Conservation (phyloP, 2,329 filamentous ascomycete genomes). For the Monilinia vaccinii-corymbosi region DNA sequence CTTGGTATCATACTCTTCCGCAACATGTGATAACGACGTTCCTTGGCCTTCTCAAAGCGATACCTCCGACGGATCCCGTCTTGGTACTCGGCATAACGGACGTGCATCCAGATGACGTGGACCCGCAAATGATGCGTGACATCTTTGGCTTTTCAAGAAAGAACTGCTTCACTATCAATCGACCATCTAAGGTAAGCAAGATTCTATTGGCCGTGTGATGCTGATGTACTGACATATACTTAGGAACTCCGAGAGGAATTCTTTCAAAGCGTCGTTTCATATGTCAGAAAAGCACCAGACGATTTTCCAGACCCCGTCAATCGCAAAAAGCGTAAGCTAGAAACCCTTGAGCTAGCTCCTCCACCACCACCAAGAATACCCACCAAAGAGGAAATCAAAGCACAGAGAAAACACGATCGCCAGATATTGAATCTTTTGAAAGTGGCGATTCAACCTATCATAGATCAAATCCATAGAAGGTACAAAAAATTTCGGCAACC, state of each 20-base stretch:
- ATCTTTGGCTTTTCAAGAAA: constrained; percentile 79
- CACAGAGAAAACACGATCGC: constrained; percentile 72
- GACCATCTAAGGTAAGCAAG: constrained; percentile 51
- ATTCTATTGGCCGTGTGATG: background rate
- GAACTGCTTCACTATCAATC: constrained; percentile 62
- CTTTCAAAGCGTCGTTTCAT: constrained; percentile 65
- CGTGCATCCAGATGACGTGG: constrained; percentile 50
- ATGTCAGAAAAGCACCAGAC: constrained; percentile 67
- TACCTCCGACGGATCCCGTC: constrained; percentile 85
- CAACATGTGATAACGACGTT: constrained; percentile 71
- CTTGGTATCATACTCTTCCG: constrained; percentile 62
- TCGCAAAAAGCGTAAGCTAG: constrained; percentile 77
- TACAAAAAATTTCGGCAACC: constrained; percentile 83
- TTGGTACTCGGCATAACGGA: constrained; percentile 82
- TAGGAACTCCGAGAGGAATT: constrained; percentile 63
- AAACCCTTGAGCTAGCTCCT: constrained; percentile 60
- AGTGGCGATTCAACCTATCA: constrained; percentile 81
- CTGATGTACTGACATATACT: constrained; percentile 8
- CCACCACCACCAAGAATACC: constrained; percentile 59
- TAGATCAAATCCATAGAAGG: constrained; percentile 90
- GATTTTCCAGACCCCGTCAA: constrained; percentile 84
- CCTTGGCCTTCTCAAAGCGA: constrained; percentile 66
- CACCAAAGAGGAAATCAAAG: constrained; percentile 72
- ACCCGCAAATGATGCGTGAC: constrained; percentile 57
- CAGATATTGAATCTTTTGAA: constrained; percentile 81